Percentiles rank a stretch among this genome's conserved stretches.
Conservation (phyloP, 805 yeast genomes). For the Candida nonsorbophila region DNA sequence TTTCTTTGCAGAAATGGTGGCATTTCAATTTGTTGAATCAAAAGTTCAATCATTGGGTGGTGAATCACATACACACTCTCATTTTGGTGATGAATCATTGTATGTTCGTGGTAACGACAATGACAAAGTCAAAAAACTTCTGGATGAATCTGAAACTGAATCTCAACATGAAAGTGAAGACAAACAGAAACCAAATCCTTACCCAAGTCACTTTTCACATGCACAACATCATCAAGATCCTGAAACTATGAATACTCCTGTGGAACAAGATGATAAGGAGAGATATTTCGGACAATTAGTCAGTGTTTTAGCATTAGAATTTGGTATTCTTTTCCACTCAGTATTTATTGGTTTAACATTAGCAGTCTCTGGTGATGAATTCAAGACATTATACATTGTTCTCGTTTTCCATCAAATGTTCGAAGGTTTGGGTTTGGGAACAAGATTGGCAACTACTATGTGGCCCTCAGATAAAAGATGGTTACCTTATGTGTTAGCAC, state of each 20-base stretch:
- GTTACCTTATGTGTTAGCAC: conserved; percentile 57
- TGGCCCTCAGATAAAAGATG: conserved; percentile 33
- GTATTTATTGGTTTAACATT: conserved; percentile 74
- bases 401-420: conserved; percentile 71
- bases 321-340: conserved; percentile 80
- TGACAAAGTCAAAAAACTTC: conserved; percentile 8
- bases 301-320: conserved; percentile 51
- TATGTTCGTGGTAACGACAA: conserved; percentile 18
- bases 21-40: conserved; percentile 41
- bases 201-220: conserved; percentile 40
- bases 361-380: conserved; percentile 75
- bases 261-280: conserved; percentile 31
- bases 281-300: conserved; percentile 52
- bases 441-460: conserved; percentile 44
- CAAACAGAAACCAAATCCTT: too few species aligned
- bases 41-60: conserved; percentile 18
- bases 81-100: conserved; percentile 43
- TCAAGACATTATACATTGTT: conserved; percentile 67
- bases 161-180: conserved; percentile 8
- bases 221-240: conserved; percentile 43
- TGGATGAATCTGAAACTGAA: not conserved
- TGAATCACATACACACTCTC: conserved; percentile 45
- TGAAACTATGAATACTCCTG: conserved; percentile 33
- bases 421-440: conserved; percentile 83
- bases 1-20: conserved; percentile 48